Percentiles rank a stretch among this genome's conserved stretches.
phyloP scores from a whole-genome alignment of 345 rosid species.

The Populus simonii region DNA sequence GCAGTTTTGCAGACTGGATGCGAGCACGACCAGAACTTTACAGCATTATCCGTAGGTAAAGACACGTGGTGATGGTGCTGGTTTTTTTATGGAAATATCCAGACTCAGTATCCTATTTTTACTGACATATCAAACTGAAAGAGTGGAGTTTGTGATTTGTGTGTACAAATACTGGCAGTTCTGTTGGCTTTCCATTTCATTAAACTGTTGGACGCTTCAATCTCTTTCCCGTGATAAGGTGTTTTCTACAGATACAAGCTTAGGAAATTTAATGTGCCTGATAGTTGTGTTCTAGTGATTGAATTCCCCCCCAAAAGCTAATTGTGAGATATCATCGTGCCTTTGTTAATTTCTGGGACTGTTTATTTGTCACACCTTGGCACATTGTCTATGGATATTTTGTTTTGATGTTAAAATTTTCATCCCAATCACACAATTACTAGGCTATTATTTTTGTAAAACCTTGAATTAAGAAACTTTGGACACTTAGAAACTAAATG shows the following conservation, averaged over 20 bases:
- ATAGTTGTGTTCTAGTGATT: neutral
- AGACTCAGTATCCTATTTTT: neutral
- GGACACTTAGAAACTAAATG: neutral
- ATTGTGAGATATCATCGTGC: neutral
- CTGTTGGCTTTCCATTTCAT: neutral
- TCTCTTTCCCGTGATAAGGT: neutral
- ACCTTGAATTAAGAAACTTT: neutral
- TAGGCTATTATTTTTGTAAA: neutral
- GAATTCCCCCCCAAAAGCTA: neutral
- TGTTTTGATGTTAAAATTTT: neutral
- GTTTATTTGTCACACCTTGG: neutral
- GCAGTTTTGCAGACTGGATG: constrained; percentile 98
- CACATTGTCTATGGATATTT: neutral
- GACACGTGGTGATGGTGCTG: neutral
- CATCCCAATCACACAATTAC: neutral
- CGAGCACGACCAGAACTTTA: constrained; percentile 95
- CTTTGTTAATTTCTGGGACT: neutral
- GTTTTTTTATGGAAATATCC: neutral
- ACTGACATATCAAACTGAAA: neutral
- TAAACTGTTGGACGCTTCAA: neutral
- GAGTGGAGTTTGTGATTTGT: neutral
- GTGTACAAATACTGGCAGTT: neutral
- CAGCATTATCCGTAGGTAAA: constrained; percentile 90
- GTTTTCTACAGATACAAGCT: neutral
- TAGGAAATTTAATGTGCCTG: neutral